Base-by-base conservation (phyloP, 208 protist genomes). In the Wallacemonas collosoma region DNA sequence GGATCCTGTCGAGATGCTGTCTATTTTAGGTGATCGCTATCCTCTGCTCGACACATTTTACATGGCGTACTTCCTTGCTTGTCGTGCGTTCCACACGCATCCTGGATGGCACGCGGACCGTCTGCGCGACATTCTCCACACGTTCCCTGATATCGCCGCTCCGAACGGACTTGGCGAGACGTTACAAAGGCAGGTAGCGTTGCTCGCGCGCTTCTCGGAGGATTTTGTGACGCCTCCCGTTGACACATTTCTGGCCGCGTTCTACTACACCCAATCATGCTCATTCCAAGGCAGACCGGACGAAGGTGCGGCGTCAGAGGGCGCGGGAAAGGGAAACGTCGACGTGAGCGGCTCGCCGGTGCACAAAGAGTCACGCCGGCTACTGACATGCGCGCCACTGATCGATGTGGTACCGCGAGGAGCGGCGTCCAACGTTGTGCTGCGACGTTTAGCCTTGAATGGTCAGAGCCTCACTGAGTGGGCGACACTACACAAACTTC, bases 1-100 rank as follows among this genome's bases (percentile, higher is more conserved):
- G 5, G 73, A 78, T 8, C 77, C 77, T 1, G 74, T 55, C 12
- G 77, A 80, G 35, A 79, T 86, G 70, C 26, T 86, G 17, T 60
- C 58, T 15, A 40, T 78, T 54, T 50, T 82, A 2, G 68, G 55
- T 7, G 54, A 63, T 11, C n/a, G 15, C 41, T 51, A 60, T 54
- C 17, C 63, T 51, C 3, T n/a, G 54, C 41, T 56, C 2, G 60
- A 72, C 35, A 53, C 53, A n/a, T 82, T 71, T 61, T 80, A 72
- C 51, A 72, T 76, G 15, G 41, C 39, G 1, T 72, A 76, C 38
- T 38, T 80, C 14, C 61, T 68, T 41, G 12, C 55, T 8, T 77
- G 35, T 45, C 7, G 45, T 2, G 55, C 65, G 1, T 9, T n/a
- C 38, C 36, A 2, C 39, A 51, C 58, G 2, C n/a, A 17, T 2